phyloP scores from a whole-genome alignment of 352 stramenopile genomes.

The Paralagenidium karlingii region DNA sequence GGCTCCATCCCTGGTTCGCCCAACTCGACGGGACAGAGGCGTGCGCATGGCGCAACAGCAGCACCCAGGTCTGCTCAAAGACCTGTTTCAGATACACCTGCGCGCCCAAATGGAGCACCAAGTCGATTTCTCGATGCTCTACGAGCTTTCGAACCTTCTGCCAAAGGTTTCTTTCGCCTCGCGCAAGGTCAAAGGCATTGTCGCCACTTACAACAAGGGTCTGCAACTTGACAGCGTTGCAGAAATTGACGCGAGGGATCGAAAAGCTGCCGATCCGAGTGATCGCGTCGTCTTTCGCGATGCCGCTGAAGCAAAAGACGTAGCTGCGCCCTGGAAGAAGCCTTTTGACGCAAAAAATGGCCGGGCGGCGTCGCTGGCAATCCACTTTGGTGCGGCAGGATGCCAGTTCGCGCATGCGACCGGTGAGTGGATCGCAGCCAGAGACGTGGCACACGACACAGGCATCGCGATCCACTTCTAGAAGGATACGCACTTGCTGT shows the following conservation, averaged over 20 bases:
- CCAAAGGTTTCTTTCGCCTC: conserved; percentile 35
- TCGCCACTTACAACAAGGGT: conserved; percentile 33
- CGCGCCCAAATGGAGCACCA: conserved; percentile 53
- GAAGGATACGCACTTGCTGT: conserved; percentile 31
- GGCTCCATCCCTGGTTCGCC: conserved; percentile 16
- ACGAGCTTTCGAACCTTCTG: conserved; percentile 20
- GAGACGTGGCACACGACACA: conserved; percentile 37
- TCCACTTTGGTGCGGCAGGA: conserved; percentile 12
- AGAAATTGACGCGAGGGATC: conserved; percentile 33
- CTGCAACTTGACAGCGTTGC: conserved; percentile 11
- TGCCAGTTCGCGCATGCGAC: conserved; percentile 22
- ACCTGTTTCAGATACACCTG: conserved; percentile 51
- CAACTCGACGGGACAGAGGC: too few species aligned
- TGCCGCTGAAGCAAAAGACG: conserved; percentile 36
- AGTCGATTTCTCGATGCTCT: conserved; percentile 12
- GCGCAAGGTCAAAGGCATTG: conserved; percentile 25
- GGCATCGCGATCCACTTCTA: conserved; percentile 33
- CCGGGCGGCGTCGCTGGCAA: conserved; percentile 16
- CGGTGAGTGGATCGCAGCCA: conserved; percentile 19
- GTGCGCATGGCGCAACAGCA: conserved; percentile 46
- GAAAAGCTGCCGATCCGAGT: conserved; percentile 20
- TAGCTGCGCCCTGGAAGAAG: conserved; percentile 45
- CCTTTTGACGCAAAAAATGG: conserved; percentile 20
- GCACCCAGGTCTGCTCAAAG: conserved; percentile 50
- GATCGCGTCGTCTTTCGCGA: conserved; percentile 22